phyloP scores from a whole-genome alignment of 441 rosid species.

The Mallotus japonicus region DNA sequence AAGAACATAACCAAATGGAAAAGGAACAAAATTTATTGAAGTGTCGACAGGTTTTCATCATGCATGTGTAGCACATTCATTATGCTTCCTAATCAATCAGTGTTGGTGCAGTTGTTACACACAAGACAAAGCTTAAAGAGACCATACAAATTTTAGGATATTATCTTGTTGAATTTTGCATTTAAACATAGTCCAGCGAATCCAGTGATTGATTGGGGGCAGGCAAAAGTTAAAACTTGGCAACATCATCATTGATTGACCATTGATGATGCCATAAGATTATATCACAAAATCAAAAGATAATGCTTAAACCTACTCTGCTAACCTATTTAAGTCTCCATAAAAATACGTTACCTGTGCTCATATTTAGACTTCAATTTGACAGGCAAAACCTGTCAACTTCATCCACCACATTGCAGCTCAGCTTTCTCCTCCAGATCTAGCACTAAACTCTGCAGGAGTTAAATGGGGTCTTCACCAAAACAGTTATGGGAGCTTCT shows the following conservation, averaged over 20 bases:
- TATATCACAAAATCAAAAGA: conserved; percentile 8
- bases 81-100: conserved; percentile 1
- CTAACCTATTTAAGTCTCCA: background rate
- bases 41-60: conserved; percentile 14
- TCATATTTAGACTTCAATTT: background rate
- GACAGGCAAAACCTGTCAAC: background rate
- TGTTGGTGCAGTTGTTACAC: background rate
- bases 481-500: conserved; percentile 39
- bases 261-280: conserved; percentile 2
- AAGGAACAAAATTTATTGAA: background rate
- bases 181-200: conserved; percentile 5
- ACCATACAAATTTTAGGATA: background rate
- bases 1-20: background rate
- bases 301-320: background rate
- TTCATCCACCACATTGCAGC: background rate
- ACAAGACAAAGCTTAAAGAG: background rate
- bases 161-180: background rate
- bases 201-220: conserved; percentile 14
- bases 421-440: background rate
- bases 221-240: conserved; percentile 18
- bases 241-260: conserved; percentile 30
- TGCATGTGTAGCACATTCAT: conserved; percentile 17
- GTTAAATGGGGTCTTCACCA: conserved; percentile 28
- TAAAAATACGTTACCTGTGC: background rate
- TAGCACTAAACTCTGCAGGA: conserved; percentile 10